Evolutionary conservation across 2,329 filamentous ascomycete genomes (phyloP).

Genomic region (Trichoderma sp.): DNA sequence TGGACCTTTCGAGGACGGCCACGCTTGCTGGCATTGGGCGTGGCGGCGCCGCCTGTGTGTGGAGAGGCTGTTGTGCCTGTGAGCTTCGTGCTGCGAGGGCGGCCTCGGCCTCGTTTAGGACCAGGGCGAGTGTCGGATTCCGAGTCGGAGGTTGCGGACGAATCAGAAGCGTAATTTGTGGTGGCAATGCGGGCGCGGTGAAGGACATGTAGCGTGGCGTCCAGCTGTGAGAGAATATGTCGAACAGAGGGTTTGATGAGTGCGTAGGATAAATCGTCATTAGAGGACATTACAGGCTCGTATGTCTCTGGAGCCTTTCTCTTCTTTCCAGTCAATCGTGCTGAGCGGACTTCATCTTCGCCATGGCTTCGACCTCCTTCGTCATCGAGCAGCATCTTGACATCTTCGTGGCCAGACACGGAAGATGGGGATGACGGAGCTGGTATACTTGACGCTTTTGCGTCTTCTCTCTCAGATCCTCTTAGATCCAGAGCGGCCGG

Average conservation of each 20-base stretch:
- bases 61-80: background rate
- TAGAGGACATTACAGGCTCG: slow-evolving; percentile 61
- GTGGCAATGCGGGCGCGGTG: slow-evolving; percentile 64
- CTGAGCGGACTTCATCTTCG: slow-evolving; percentile 22
- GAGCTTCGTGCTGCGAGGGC: slow-evolving; percentile 31
- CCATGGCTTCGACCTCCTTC: slow-evolving; percentile 22
- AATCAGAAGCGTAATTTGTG: slow-evolving; percentile 43
- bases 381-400: slow-evolving; percentile 12
- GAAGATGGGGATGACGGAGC: background rate
- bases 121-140: slow-evolving; percentile 37
- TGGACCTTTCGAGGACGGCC: slow-evolving; percentile 47
- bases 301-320: slow-evolving; percentile 33
- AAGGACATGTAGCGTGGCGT: slow-evolving; percentile 68
- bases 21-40: slow-evolving; percentile 29
- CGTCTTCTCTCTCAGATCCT: background rate
- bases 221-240: slow-evolving; percentile 70
- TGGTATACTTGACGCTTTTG: background rate
- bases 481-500: background rate
- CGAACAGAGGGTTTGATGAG: slow-evolving; percentile 69
- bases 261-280: slow-evolving; percentile 67
- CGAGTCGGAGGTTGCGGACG: slow-evolving; percentile 43
- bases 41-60: slow-evolving; percentile 7
- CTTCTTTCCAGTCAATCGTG: background rate
- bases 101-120: slow-evolving; percentile 33
- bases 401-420: background rate